These are phyloP conservation scores for Hansenula lynferdii DNA, from an alignment of 1,139 yeast genomes.

Conservation along the genomic window DNA sequence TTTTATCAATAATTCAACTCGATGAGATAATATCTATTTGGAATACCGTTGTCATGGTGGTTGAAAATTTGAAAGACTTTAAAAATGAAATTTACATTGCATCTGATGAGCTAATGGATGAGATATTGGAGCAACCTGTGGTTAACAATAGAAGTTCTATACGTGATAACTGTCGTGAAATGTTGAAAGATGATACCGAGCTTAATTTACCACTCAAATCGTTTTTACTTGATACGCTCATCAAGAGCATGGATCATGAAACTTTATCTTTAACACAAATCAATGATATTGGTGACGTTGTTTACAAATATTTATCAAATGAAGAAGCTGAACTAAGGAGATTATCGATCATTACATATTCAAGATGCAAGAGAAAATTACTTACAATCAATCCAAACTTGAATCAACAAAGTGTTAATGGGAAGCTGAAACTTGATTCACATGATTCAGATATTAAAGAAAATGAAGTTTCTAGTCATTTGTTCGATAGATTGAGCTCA, in stretches of 20 bases:
- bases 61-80: conserved; percentile 18
- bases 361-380: conserved; percentile 23
- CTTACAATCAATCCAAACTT: conserved; percentile 9
- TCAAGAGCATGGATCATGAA: conserved; percentile 17
- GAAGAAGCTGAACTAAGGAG: conserved; percentile 38
- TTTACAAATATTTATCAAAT: conserved; percentile 28
- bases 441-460: conserved; percentile 3
- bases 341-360: conserved; percentile 37
- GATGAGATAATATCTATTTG: conserved; percentile 11
- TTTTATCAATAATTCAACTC: conserved; percentile 5
- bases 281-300: conserved; percentile 27
- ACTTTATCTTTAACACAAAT: conserved; percentile 18
- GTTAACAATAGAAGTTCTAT: conserved; percentile 7
- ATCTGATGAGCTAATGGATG: conserved; percentile 20
- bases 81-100: conserved; percentile 19
- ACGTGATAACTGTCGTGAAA: conserved; percentile 10
- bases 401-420: conserved; percentile 5
- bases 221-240: conserved; percentile 14
- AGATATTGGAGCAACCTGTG: conserved; percentile 11
- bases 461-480: conserved; percentile 20
- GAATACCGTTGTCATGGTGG: conserved; percentile 17
- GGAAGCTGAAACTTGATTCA: conserved; percentile 4
- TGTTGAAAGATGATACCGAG: conserved; percentile 7
- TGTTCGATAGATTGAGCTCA: conserved; percentile 27
- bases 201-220: conserved; percentile 6